Evolutionary conservation across 495 filamentous ascomycete genomes (phyloP).

Genomic region (Rusavskia elegans): DNA sequence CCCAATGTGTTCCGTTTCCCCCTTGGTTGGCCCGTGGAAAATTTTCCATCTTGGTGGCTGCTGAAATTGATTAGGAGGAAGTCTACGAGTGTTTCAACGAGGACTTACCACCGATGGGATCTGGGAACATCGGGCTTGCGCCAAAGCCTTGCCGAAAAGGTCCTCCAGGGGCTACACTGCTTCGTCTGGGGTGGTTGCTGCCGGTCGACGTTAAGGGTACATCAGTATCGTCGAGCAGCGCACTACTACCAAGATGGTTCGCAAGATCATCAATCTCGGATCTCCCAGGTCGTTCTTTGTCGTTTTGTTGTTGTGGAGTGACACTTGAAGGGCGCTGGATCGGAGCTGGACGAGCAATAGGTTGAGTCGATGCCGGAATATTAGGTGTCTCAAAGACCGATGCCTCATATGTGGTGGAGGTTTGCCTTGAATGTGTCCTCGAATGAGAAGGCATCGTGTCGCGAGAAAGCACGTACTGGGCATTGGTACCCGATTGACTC

Average conservation of each 20-base stretch:
- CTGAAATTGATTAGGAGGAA: neutral
- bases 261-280: conserved; percentile 56
- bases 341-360: conserved; percentile 65
- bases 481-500: neutral
- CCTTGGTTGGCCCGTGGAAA: conserved; percentile 8
- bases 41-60: conserved; percentile 14
- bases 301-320: conserved; percentile 35
- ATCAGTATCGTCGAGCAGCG: conserved; percentile 72
- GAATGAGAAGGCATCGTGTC: conserved; percentile 22
- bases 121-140: conserved; percentile 32
- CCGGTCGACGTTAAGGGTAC: conserved; percentile 24
- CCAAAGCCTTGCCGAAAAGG: conserved; percentile 23
- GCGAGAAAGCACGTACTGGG: conserved; percentile 15
- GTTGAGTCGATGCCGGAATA: conserved; percentile 31
- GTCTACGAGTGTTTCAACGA: neutral
- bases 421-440: conserved; percentile 49
- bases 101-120: conserved; percentile 30
- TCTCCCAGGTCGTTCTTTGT: conserved; percentile 20
- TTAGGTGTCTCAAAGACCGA: conserved; percentile 26
- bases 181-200: conserved; percentile 16
- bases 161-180: conserved; percentile 12
- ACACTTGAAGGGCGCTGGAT: conserved; percentile 80
- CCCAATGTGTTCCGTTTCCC: conserved; percentile 26
- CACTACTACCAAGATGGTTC: conserved; percentile 80
- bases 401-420: conserved; percentile 42